Evolutionary conservation across 306 rosid species (phyloP), one percentile per base, ranked within the genome.

Genomic region (Glycyrrhiza uralensis): DNA sequence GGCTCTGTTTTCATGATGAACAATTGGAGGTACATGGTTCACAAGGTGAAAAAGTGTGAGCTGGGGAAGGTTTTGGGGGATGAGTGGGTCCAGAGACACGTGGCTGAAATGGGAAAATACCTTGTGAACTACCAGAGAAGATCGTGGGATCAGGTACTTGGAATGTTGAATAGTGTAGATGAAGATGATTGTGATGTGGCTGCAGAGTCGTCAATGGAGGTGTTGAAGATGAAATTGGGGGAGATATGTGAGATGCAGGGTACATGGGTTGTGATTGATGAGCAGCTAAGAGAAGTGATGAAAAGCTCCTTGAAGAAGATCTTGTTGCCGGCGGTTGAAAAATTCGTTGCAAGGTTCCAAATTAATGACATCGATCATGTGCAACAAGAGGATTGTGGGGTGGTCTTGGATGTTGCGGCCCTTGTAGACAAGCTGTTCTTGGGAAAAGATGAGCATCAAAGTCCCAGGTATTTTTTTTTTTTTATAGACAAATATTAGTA

Each of bases 1-100:
- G 60, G 85, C 81, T 76, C 50, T 19, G 49, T 89, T 22, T 89
- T 86, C 69, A 71, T 89, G 86, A 86, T 89, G 91, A 89, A 89
- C 80, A 89, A 86, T 52, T 84, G 87, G 30, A 73, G 82, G 71
- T 86, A 86, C 80, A 89, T 89, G 24, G 88, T 67, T 67, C 45
- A 17, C 13, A 32, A 67, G 46, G 60, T 36, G 7, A 49, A 32
- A 19, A 17, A 2, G 2, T 17, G 73, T 67, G 20, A 49, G 0
- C 32, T 47, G 1, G 46, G 47, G 19, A 11, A 19, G 3, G 13
- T 47, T 6, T 30, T 67, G 12, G 62, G 62, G 0, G 35, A 68
- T 6, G 62, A 50, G 0, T 68, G 74, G 74, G 22, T 50, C 13
- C 47, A 33, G 4, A 33, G 33, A 22, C 47, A 49, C 20, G 1